phyloP scores from a whole-genome alignment of 1,139 yeast genomes.

The Suhomyces wounanorum region DNA sequence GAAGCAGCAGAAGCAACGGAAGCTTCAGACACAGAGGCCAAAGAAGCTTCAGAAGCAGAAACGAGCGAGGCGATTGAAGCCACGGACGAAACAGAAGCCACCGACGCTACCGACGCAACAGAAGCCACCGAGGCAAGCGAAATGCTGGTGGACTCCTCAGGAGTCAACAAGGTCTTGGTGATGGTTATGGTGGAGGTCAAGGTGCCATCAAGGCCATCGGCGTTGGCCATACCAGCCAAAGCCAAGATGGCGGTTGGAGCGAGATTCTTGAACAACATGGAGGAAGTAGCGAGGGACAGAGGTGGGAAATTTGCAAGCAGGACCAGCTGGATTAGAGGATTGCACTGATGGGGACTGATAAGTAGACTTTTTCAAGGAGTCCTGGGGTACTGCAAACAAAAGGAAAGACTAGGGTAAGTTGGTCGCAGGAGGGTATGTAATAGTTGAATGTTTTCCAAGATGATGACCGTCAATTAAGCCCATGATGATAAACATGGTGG shows the following conservation, averaged over 20 bases:
- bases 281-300: not conserved
- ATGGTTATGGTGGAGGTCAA: constrained; percentile 42
- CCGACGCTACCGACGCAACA: constrained; percentile 19
- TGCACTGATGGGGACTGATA: not conserved
- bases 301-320: not conserved
- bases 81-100: constrained; percentile 15
- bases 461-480: constrained; percentile 1
- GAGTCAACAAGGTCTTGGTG: constrained; percentile 46
- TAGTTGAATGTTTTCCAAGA: not conserved
- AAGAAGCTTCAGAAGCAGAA: constrained; percentile 20
- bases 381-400: constrained; percentile 9
- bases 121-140: constrained; percentile 21
- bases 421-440: constrained; percentile 11
- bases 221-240: constrained; percentile 27
- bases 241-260: constrained; percentile 30
- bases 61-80: constrained; percentile 22
- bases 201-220: constrained; percentile 45
- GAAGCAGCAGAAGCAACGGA: constrained; percentile 17
- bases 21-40: constrained; percentile 20
- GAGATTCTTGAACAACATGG: constrained; percentile 34
- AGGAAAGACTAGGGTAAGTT: constrained; percentile 34
- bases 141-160: constrained; percentile 39
- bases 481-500: not conserved
- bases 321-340: not conserved
- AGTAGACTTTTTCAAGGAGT: constrained; percentile 2